Evolutionary conservation across 257 asterid genomes (phyloP), one percentile per base, ranked within the genome.

Genomic region (Gentiana macrophylla): DNA sequence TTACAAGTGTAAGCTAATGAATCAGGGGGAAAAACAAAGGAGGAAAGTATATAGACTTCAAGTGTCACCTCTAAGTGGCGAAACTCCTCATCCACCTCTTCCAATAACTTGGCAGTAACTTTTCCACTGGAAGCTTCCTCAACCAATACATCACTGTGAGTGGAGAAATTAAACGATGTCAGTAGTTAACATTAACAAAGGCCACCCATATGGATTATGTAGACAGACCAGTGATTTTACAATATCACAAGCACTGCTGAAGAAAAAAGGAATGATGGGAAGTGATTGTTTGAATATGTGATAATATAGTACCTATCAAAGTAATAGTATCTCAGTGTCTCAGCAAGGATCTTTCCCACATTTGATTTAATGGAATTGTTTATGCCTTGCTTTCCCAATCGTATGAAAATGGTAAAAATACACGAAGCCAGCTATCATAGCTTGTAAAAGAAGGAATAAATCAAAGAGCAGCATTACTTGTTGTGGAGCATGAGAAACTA

Each of bases 41-140:
- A 7, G 63, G 48, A 55, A 44, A 36, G 36, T 49, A 43, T 8
- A 35, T 13, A 66, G 46, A 41, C 8, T 41, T 41, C 46, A 41
- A 5, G 2, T 41, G 67, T 54, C 67, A 84, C 96, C 92, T 91
- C 98, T 12, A 86, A 74, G 60, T 74, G 86, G 50, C 61, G 87
- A 71, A 80, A 91, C 41, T 80, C 97, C 57, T 79, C 81, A 67
- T 81, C 92, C 2, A 55, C 64, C 78, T 83, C 76, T 12, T 78
- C 46, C 53, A 67, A 57, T 36, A 84, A 76, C 53, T 75, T 46
- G 45, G 85, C 92, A 56, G 78, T 74, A 53, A 72, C 47, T 68
- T 77, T 79, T 60, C 96, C 98, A 53, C 96, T 96, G 57, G 77
- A 78, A 64, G 84, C 96, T 72, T 87, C 90, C 80, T 87, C 94